These are phyloP conservation scores for Rhodamnia rubescens DNA, from an alignment of 345 rosid genomes.

Conservation along the genomic window DNA sequence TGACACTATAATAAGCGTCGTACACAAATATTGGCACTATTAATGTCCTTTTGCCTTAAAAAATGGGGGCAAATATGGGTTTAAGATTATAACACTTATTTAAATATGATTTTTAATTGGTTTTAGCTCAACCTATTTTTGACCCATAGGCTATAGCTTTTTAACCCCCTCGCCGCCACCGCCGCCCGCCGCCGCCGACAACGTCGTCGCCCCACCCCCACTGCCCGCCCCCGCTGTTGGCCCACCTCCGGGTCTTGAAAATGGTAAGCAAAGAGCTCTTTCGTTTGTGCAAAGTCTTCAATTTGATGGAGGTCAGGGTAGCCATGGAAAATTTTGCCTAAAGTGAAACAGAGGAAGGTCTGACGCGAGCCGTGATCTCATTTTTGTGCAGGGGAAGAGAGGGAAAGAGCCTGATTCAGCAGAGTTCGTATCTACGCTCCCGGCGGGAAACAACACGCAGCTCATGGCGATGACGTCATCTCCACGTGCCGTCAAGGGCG, in stretches of 20 bases:
- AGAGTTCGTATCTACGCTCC: constrained; percentile 50
- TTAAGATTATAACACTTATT: too few species aligned
- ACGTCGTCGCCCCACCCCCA: too few species aligned
- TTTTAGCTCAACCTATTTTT: too few species aligned
- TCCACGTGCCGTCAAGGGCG: neutral
- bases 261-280: constrained; percentile 16
- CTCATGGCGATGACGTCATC: constrained; percentile 30
- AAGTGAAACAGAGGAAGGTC: neutral
- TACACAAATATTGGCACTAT: too few species aligned
- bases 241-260: constrained; percentile 24
- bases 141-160: too few species aligned
- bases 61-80: too few species aligned
- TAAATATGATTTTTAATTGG: too few species aligned
- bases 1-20: too few species aligned
- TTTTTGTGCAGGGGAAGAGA: constrained; percentile 17
- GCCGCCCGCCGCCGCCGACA: too few species aligned
- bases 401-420: constrained; percentile 35
- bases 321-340: neutral
- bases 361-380: neutral
- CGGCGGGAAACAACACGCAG: constrained; percentile 41
- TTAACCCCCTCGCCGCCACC: too few species aligned
- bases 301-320: neutral
- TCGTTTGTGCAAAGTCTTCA: neutral
- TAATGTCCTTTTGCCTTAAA: too few species aligned
- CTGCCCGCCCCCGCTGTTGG: too few species aligned